Evolutionary conservation across 257 asterid genomes (phyloP), one percentile per base, ranked within the genome.

Genomic region (Nicotiana otophora): DNA sequence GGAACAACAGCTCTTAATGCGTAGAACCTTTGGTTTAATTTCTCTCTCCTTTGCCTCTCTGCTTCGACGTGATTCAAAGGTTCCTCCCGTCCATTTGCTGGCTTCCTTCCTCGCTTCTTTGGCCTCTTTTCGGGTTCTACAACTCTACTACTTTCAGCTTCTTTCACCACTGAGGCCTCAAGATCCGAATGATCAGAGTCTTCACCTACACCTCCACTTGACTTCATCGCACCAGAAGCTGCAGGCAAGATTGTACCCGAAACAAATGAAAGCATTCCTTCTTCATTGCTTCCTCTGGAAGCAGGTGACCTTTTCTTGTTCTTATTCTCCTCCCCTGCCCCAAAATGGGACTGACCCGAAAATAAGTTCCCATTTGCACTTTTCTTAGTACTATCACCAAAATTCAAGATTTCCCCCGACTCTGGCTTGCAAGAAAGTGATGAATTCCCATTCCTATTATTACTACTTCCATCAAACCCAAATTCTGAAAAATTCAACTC

Each of bases 21-120:
- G 19, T 81, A 81, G 83, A 81, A 81, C 30, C 83, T 81, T 46
- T 81, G 83, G 54, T 81, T 81, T 64, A 81, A 55, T 64, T 81
- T 81, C 53, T 81, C 83, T 51, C 83, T 81, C 78, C 83, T 81
- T 57, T 81, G 83, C 83, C 83, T 81, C 83, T 81, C 83, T 16
- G 83, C 83, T 46, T 81, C 83, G 1, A 81, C 83, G 12, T 81
- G 83, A 46, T 81, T 81, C 83, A 81, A 65, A 15, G 83, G 83
- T 42, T 81, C 83, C 78, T 81, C 83, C 12, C 83, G 53, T 58
- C 83, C 83, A 34, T 81, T 81, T 0, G 83, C 83, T 1, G 83
- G 83, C 54, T 81, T 81, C 64, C 83, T 81, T 26, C 83, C 83
- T 46, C 83, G 48, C 51, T 81, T 81, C 77, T 77, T 65, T 5